These are phyloP conservation scores for Colletotrichum sidae DNA, from an alignment of 2,329 filamentous ascomycete genomes.

Conservation along the genomic window DNA sequence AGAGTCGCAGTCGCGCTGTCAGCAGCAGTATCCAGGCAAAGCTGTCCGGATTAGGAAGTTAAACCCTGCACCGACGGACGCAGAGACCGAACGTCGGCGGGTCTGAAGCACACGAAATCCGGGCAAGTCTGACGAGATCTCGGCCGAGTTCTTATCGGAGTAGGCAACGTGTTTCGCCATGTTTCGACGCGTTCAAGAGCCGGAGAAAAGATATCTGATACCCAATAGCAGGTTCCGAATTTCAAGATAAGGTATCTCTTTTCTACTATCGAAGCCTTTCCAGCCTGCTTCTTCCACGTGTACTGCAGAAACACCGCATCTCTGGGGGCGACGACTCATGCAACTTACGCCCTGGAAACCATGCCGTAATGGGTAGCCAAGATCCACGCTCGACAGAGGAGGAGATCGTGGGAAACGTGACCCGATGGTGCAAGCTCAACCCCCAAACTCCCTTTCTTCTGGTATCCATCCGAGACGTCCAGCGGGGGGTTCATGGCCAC, in stretches of 20 bases:
- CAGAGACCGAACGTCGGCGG: not conserved
- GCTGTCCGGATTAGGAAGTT: conserved; percentile 15
- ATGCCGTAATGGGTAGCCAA: not conserved
- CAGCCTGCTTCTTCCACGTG: not conserved
- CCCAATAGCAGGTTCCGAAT: too few species aligned
- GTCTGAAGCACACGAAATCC: not conserved
- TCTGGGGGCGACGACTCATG: not conserved
- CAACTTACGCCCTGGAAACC: not conserved
- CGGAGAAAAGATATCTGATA: too few species aligned
- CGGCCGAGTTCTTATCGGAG: conserved; percentile 11
- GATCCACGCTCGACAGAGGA: conserved; percentile 1
- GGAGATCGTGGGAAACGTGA: not conserved
- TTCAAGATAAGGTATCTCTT: conserved; percentile 13
- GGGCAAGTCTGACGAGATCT: not conserved
- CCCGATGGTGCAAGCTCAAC: conserved; percentile 12
- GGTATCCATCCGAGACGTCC: too few species aligned
- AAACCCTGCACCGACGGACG: conserved; percentile 10
- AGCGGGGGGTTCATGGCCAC: too few species aligned
- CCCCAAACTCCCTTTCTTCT: too few species aligned
- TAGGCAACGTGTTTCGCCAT: not conserved
- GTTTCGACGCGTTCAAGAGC: too few species aligned
- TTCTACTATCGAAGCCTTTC: not conserved
- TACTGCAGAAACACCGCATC: not conserved
- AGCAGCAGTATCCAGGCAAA: not conserved
- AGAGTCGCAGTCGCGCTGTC: too few species aligned